phyloP scores from a whole-genome alignment of 2,329 filamentous ascomycete species.

The Coniochaeta sp. region DNA sequence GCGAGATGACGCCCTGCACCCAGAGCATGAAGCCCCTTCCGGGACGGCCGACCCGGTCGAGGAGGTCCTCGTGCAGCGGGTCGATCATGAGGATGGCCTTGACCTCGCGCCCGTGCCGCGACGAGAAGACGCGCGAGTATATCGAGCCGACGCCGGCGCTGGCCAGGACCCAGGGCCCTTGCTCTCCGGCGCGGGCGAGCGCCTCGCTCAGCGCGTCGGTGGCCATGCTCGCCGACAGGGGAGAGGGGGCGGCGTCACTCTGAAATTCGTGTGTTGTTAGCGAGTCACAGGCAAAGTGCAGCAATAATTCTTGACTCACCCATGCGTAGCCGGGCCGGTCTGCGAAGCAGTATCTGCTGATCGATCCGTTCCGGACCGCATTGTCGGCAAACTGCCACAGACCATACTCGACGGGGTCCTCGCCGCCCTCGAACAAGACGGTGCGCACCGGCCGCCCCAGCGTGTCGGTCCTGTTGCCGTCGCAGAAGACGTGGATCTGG shows the following conservation, averaged over 20 bases:
- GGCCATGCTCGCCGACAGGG: slow-evolving; percentile 88
- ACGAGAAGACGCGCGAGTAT: slow-evolving; percentile 85
- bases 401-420: slow-evolving; percentile 69
- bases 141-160: slow-evolving; percentile 82
- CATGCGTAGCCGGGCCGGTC: slow-evolving; percentile 87
- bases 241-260: slow-evolving; percentile 86
- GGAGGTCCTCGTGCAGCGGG: slow-evolving; percentile 79
- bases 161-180: slow-evolving; percentile 82
- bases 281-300: slow-evolving; percentile 22
- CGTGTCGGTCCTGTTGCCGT: slow-evolving; percentile 59
- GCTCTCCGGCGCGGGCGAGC: slow-evolving; percentile 69
- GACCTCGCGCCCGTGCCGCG: slow-evolving; percentile 68
- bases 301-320: slow-evolving; percentile 28
- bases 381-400: slow-evolving; percentile 75
- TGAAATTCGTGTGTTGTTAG: slow-evolving; percentile 10
- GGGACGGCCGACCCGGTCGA: slow-evolving; percentile 59
- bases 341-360: slow-evolving; percentile 87
- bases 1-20: slow-evolving; percentile 78
- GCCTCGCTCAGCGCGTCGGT: slow-evolving; percentile 84
- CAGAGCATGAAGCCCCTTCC: slow-evolving; percentile 77
- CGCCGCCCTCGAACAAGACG: slow-evolving; percentile 78
- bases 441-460: slow-evolving; percentile 60
- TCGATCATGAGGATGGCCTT: slow-evolving; percentile 80
- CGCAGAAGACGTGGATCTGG: slow-evolving; percentile 76
- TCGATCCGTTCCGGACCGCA: slow-evolving; percentile 70